Evolutionary conservation across 2,329 filamentous ascomycete genomes (phyloP).

Genomic region (Aspergillus tanneri): DNA sequence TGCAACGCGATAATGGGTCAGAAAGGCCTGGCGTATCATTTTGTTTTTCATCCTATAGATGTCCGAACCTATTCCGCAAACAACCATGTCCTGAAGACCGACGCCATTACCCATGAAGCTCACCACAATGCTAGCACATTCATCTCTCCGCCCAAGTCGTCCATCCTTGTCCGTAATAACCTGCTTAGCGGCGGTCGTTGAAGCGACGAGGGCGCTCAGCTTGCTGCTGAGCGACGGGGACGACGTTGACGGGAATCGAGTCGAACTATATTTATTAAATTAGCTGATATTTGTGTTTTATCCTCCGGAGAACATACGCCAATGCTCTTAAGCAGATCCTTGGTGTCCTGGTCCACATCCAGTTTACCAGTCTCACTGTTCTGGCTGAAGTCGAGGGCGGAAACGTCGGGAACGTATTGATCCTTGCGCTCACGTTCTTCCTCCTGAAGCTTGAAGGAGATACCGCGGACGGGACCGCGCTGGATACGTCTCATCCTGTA

Average conservation of each 20-base stretch:
- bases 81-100: background rate
- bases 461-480: conserved; percentile 97
- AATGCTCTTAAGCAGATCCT: conserved; percentile 97
- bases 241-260: conserved; percentile 93
- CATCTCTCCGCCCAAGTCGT: background rate
- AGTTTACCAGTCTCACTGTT: conserved; percentile 81
- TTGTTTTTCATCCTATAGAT: background rate
- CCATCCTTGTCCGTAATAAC: background rate
- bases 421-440: conserved; percentile 99
- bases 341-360: conserved; percentile 95
- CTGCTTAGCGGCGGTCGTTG: background rate
- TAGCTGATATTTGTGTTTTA: background rate
- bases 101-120: background rate
- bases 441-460: conserved; percentile 99
- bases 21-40: background rate
- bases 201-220: conserved; percentile 73
- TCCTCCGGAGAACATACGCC: conserved; percentile 69
- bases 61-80: background rate
- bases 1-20: background rate
- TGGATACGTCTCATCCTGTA: conserved; percentile 95
- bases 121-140: background rate
- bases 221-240: conserved; percentile 86
- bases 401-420: conserved; percentile 99
- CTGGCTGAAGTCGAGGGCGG: conserved; percentile 96
- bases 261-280: conserved; percentile 71